These are phyloP conservation scores for Prunus yedoensis DNA, from an alignment of 331 rosid genomes.

Conservation along the genomic window DNA sequence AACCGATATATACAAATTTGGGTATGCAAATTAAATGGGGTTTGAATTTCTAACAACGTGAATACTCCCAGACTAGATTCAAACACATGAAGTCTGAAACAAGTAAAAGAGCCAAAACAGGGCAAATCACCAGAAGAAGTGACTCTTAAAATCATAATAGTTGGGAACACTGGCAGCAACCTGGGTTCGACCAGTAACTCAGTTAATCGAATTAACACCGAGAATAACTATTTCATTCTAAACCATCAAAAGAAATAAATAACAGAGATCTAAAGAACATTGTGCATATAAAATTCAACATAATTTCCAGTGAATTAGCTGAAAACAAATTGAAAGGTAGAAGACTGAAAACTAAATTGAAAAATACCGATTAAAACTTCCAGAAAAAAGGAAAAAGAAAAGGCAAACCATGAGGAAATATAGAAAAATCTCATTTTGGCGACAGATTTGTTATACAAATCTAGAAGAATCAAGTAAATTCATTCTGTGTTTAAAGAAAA, in stretches of 20 bases:
- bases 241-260: not conserved
- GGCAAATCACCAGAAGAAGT: not conserved
- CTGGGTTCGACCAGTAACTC: not conserved
- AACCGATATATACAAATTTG: not conserved
- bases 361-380: not conserved
- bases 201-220: not conserved
- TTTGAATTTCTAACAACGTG: not conserved
- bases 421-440: not conserved
- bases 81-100: not conserved
- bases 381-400: not conserved
- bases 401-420: slow-evolving; percentile 1
- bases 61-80: not conserved
- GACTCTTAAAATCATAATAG: not conserved
- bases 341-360: not conserved
- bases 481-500: not conserved
- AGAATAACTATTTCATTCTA: not conserved
- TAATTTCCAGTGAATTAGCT: not conserved
- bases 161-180: not conserved
- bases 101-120: not conserved
- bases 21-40: not conserved
- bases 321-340: not conserved
- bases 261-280: not conserved
- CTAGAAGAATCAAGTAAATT: not conserved
- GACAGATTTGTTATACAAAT: not conserved
- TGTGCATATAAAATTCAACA: not conserved